Evolutionary conservation across 805 yeast genomes (phyloP), one percentile per base, ranked within the genome.

Genomic region (Candida tammaniensis): DNA sequence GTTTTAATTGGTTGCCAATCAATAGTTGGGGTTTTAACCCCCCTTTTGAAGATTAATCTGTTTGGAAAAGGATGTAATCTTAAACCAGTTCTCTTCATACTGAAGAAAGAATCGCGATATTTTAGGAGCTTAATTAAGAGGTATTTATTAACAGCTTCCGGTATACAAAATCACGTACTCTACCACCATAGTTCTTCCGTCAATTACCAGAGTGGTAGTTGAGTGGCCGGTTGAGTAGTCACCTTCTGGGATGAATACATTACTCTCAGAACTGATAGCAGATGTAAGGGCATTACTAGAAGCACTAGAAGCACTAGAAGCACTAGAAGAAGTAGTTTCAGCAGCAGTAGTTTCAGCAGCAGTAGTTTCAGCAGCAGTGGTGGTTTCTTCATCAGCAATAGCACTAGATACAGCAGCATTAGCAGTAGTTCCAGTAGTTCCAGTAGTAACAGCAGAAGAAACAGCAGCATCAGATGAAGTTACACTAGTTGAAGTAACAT

Each of bases 1-100:
- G 86, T 63, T 49, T 66, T 76, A 39, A 87, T 69, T 0, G 95
- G 94, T 51, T 80, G 76, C 95, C 96, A 86, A 57, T 87, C 95
- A 17, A 84, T 75, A 22, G 80, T 78, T 3, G 87, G 78, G 0
- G 89, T 82, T 42, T 79, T 77, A 36, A 64, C 62, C 3, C 54
- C 39, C 31, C 67, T 43, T 26, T 23, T 44, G 30, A 39, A 39
- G 13, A 22, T 33, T 9, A 31, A 14, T 17, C 17, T 21, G 12
- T 14, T 30, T 24, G 31, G 31, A n/a, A 10, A 33, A 15, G 21
- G 16, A 13, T 7, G 25, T 12, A 21, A n/a, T n/a, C n/a, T n/a
- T n/a, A n/a, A n/a, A n/a, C n/a, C n/a, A n/a, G n/a, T n/a, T n/a
- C n/a, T n/a, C n/a, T n/a, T n/a, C n/a, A n/a, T n/a, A n/a, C 22